Conservation (phyloP, 352 stramenopile species). For the Globisporangium cylindrosporum region DNA sequence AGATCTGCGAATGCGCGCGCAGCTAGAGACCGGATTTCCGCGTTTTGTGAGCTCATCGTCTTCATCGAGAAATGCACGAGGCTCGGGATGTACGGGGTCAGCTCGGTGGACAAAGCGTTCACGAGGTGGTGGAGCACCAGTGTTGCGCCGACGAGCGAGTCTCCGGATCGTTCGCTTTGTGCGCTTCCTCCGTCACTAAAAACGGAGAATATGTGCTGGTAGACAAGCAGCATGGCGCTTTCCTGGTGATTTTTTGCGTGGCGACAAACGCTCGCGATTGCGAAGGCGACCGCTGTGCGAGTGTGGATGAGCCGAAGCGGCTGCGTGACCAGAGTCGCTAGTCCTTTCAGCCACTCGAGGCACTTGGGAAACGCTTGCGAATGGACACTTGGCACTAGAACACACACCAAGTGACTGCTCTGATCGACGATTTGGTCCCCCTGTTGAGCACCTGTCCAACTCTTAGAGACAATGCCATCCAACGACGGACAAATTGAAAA, state of each 20-base stretch:
- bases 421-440: conserved; percentile 43
- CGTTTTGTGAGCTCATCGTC: conserved; percentile 48
- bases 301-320: conserved; percentile 26
- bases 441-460: conserved; percentile 25
- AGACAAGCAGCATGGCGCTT: conserved; percentile 50
- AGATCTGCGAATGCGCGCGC: conserved; percentile 69
- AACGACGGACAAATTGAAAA: conserved; percentile 38
- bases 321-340: conserved; percentile 30
- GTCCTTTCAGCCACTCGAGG: conserved; percentile 42
- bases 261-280: conserved; percentile 49
- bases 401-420: conserved; percentile 43
- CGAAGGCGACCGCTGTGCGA: conserved; percentile 30
- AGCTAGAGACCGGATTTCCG: conserved; percentile 41
- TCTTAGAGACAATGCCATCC: conserved; percentile 31
- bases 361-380: conserved; percentile 25
- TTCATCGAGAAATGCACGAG: conserved; percentile 71
- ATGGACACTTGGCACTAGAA: conserved; percentile 37
- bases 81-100: conserved; percentile 64
- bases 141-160: conserved; percentile 35
- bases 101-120: conserved; percentile 21
- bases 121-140: conserved; percentile 63
- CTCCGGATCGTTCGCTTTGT: not conserved
- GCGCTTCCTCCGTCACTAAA: conserved; percentile 16
- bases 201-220: conserved; percentile 40
- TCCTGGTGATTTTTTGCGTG: conserved; percentile 24